Evolutionary conservation across 306 rosid genomes (phyloP), one percentile per base, ranked within the genome.

Genomic region (Arachis hypogaea): DNA sequence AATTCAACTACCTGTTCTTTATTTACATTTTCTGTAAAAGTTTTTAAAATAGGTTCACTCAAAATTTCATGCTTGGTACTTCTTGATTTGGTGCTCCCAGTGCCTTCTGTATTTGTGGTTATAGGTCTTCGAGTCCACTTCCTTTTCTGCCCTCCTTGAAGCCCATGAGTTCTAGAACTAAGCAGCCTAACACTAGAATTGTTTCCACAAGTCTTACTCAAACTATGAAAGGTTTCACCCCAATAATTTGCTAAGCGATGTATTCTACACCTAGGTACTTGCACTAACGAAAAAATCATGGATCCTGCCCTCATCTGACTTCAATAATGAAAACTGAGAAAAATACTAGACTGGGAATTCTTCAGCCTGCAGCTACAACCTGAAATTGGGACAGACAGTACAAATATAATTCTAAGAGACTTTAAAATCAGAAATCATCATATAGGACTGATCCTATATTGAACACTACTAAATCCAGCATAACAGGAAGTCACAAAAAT

Each of bases 61-160:
- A 92, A 82, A 72, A 85, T 74, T 60, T 85, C 95, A 42, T 78
- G 83, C 68, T 83, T 78, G 58, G 83, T 77, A 61, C 78, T 80
- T 82, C 82, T 82, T 1, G 86, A 75, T 58, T 83, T 82, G 75
- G 88, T 78, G 78, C 75, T 80, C 7, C 55, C 83, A 2, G 69
- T 63, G 11, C 87, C 89, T 77, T 88, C 97, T 22, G 92, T 75
- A n/a, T 80, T 85, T 68, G 92, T 82, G 11, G 87, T 75, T 50
- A 94, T 63, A n/a, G 93, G 87, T 81, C 87, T 88, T 84, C 78
- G 83, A 50, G 89, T 86, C 94, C 95, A 89, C 79, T 75, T 89
- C 83, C 84, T 91, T 59, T 75, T 55, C 45, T 75, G 79, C 41
- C 90, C 91, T 83, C 88, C 87, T 63, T 83, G 83, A 72, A 85